These are phyloP conservation scores for Auricularia cornea DNA, from an alignment of 768 basidiomycete genomes.

Conservation along the genomic window DNA sequence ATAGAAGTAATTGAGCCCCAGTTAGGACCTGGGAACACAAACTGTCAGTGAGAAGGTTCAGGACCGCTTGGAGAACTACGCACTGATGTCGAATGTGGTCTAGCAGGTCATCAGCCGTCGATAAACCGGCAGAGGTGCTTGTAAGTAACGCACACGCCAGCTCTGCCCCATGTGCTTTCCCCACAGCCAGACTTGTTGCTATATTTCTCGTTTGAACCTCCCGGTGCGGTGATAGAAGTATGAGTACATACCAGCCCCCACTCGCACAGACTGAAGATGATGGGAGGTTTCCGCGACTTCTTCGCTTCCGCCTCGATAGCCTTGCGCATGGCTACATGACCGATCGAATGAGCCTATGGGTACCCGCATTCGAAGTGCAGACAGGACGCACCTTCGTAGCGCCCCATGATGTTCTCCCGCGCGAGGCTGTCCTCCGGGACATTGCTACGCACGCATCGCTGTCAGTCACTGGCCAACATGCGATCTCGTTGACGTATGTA, in stretches of 20 bases:
- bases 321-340: slow-evolving; percentile 35
- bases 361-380: neutral
- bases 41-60: too few relatives aligned
- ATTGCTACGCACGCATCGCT: slow-evolving; percentile 15
- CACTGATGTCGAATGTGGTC: slow-evolving; percentile 46
- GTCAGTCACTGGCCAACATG: neutral
- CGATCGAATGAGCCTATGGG: slow-evolving; percentile 1
- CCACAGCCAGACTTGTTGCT: slow-evolving; percentile 61
- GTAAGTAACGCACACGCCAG: slow-evolving; percentile 48
- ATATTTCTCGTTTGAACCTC: neutral
- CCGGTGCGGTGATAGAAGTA: neutral
- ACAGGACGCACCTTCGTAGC: slow-evolving; percentile 27
- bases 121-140: too few relatives aligned
- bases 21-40: slow-evolving; percentile 26
- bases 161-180: slow-evolving; percentile 50
- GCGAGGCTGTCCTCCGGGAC: slow-evolving; percentile 51
- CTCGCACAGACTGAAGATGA: slow-evolving; percentile 55
- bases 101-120: slow-evolving; percentile 14
- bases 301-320: slow-evolving; percentile 45
- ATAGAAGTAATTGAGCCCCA: slow-evolving; percentile 47
- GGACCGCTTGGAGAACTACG: too few relatives aligned
- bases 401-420: slow-evolving; percentile 44
- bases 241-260: slow-evolving; percentile 48
- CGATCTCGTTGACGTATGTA: slow-evolving; percentile 32
- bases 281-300: slow-evolving; percentile 41